Percentiles rank a stretch among this genome's conserved stretches.
phyloP scores from a whole-genome alignment of 306 rosid genomes.

The Carpinus fangiana region DNA sequence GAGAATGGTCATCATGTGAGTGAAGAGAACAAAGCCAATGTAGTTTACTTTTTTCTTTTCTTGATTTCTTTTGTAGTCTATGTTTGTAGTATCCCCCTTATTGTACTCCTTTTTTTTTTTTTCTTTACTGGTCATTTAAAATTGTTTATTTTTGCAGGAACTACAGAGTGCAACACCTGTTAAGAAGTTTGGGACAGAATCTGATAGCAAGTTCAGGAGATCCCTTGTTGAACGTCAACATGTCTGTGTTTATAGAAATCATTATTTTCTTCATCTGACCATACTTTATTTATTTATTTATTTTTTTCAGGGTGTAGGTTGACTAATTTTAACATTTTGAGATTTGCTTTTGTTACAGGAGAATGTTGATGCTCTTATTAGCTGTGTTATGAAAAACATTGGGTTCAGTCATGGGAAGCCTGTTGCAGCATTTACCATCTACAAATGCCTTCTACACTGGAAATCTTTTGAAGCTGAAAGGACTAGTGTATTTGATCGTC shows the following conservation, averaged over 20 bases:
- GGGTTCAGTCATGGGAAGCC: conserved; percentile 96
- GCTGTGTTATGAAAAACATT: conserved; percentile 76
- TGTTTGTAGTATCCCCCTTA: conserved; percentile 13
- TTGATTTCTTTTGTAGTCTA: background rate
- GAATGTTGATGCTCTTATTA: conserved; percentile 88
- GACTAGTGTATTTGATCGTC: conserved; percentile 98
- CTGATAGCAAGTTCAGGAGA: conserved; percentile 90
- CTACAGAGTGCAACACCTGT: conserved; percentile 60
- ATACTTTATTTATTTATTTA: background rate
- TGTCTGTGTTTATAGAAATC: conserved; percentile 48
- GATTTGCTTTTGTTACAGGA: conserved; percentile 58
- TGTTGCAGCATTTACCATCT: conserved; percentile 93
- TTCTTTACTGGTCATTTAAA: conserved; percentile 26
- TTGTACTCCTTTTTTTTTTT: background rate
- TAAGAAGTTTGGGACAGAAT: conserved; percentile 76
- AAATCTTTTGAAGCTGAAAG: conserved; percentile 99
- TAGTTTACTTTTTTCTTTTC: conserved; percentile 33
- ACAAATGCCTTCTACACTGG: conserved; percentile 98
- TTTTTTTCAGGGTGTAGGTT: conserved; percentile 10
- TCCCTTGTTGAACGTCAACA: conserved; percentile 89
- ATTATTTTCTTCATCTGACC: conserved; percentile 21
- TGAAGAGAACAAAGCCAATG: conserved; percentile 64
- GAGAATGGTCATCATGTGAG: conserved; percentile 78
- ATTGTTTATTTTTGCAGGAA: conserved; percentile 52
- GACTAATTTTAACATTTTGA: conserved; percentile 20